Evolutionary conservation across 2,329 filamentous ascomycete genomes (phyloP).

Genomic region (Chaetomiaceae sp.): DNA sequence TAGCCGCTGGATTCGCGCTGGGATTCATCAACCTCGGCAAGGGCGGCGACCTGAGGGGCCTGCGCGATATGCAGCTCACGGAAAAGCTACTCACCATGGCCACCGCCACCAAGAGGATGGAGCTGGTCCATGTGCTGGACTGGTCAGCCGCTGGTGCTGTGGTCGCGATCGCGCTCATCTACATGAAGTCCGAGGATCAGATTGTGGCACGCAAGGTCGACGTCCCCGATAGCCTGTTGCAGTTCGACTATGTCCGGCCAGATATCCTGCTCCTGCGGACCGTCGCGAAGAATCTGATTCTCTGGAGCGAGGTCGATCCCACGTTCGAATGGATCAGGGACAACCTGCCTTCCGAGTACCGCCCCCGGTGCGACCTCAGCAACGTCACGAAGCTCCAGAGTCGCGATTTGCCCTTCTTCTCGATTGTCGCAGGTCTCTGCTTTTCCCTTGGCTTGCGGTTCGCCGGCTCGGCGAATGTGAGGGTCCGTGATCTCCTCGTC

Average conservation of each 20-base stretch:
- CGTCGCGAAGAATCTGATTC: constrained; percentile 81
- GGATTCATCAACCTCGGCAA: constrained; percentile 94
- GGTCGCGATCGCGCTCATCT: constrained; percentile 83
- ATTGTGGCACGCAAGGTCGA: constrained; percentile 88
- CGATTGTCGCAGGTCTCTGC: constrained; percentile 83
- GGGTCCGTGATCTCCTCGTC: constrained; percentile 75
- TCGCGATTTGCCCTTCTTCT: constrained; percentile 85
- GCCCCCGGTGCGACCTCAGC: constrained; percentile 54
- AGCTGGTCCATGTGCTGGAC: constrained; percentile 88
- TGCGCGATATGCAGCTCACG: constrained; percentile 90
- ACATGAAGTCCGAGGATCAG: constrained; percentile 92
- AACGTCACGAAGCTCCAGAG: constrained; percentile 62
- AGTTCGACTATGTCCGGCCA: constrained; percentile 93
- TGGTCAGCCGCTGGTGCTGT: constrained; percentile 91
- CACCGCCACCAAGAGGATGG: constrained; percentile 83
- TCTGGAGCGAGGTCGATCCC: constrained; percentile 81
- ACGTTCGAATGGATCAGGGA: constrained; percentile 68
- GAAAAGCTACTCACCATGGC: constrained; percentile 83
- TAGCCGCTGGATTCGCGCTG: constrained; percentile 88
- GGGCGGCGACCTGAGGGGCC: constrained; percentile 77
- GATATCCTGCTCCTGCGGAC: constrained; percentile 89
- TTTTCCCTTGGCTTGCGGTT: constrained; percentile 72
- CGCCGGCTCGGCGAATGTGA: constrained; percentile 64
- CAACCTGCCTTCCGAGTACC: constrained; percentile 69
- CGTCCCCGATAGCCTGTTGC: constrained; percentile 80